Evolutionary conservation across 345 rosid genomes (phyloP).

Genomic region (Arabis alpina): DNA sequence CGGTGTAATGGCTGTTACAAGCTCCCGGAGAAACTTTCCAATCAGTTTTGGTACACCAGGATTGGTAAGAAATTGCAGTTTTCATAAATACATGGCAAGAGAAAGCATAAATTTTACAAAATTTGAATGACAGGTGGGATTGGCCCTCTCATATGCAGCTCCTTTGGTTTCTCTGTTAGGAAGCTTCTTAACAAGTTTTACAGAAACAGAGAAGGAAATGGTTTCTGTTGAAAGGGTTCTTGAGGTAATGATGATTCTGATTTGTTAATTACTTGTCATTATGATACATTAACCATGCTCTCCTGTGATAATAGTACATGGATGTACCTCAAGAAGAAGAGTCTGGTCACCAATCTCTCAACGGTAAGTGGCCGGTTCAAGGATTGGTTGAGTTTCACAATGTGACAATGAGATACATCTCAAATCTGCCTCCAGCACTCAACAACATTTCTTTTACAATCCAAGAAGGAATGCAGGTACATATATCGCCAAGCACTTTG

Average conservation of each 20-base stretch:
- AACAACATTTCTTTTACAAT: constrained; percentile 60
- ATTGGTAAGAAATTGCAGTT: constrained; percentile 57
- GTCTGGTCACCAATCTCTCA: constrained; percentile 51
- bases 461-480: constrained; percentile 71
- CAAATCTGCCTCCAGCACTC: constrained; percentile 76
- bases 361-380: constrained; percentile 68
- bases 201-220: constrained; percentile 97
- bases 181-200: constrained; percentile 84
- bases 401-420: constrained; percentile 79
- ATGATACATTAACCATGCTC: constrained; percentile 21
- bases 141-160: constrained; percentile 92
- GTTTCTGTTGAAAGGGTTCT: constrained; percentile 89
- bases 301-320: constrained; percentile 62
- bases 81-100: constrained; percentile 1
- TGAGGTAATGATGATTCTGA: constrained; percentile 54
- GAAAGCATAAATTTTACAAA: neutral
- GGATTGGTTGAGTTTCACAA: constrained; percentile 76
- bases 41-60: constrained; percentile 84
- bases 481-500: neutral
- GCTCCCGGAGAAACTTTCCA: constrained; percentile 68
- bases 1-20: constrained; percentile 74
- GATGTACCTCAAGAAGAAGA: constrained; percentile 85
- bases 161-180: constrained; percentile 85
- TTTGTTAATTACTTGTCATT: neutral
- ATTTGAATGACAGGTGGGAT: constrained; percentile 66